A percentile compares a stretch with the other conserved stretches of the same genome.
Conservation (phyloP, 371 early-diverging fungal genomes). For the Nematocida parisii region DNA sequence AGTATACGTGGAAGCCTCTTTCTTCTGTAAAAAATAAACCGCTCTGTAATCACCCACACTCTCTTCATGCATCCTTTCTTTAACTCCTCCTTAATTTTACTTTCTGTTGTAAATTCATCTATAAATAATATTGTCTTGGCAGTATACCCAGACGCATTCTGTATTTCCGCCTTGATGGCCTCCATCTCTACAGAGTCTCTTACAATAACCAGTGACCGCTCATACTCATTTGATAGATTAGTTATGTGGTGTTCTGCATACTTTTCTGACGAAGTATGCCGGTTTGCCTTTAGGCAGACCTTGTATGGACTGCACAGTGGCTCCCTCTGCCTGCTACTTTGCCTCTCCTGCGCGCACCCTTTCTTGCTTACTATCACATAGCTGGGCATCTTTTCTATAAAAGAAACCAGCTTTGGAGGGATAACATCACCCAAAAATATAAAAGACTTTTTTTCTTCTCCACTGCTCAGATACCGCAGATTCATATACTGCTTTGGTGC, state of each 20-base stretch:
- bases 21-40: conserved; percentile 51
- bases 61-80: not conserved
- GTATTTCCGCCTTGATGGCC: not conserved
- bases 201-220: conserved; percentile 19
- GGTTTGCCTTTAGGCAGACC: not conserved
- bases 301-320: not conserved
- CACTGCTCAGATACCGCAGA: conserved; percentile 55
- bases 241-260: conserved; percentile 22
- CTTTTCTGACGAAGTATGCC: not conserved
- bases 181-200: conserved; percentile 25
- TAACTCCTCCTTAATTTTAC: conserved; percentile 41
- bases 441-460: conserved; percentile 44
- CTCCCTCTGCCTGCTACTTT: not conserved
- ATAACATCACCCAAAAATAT: conserved; percentile 5
- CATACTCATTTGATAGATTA: not conserved
- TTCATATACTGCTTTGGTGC: not conserved
- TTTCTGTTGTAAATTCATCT: conserved; percentile 42
- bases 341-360: not conserved
- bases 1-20: conserved; percentile 28
- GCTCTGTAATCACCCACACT: conserved; percentile 48
- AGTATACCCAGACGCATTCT: not conserved
- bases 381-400: not conserved
- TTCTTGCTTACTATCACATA: conserved; percentile 1
- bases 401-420: conserved; percentile 11
- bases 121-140: conserved; percentile 19